Percentiles rank a stretch among this genome's conserved stretches.
These are phyloP conservation scores for Glomus cerebriforme DNA, from an alignment of 192 early-diverging fungal species.

Conservation along the genomic window DNA sequence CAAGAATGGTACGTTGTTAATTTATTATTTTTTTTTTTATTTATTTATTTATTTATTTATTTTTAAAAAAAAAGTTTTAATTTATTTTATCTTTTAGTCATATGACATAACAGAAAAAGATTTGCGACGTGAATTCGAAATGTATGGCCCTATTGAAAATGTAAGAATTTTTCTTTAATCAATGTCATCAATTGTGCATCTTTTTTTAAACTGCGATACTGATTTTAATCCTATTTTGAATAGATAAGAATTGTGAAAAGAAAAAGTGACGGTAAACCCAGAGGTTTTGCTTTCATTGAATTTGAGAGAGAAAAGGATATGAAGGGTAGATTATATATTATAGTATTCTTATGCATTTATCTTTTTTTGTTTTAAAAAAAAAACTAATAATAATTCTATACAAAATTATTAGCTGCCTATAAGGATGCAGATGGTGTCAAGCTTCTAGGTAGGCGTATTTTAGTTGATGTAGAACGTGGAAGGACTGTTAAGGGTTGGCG, in stretches of 20 bases:
- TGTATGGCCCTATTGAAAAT: slow-evolving; percentile 78
- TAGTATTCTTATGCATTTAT: too few species aligned
- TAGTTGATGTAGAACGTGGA: slow-evolving; percentile 96
- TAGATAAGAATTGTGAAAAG: slow-evolving; percentile 75
- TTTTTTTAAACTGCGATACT: background rate
- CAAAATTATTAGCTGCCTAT: slow-evolving; percentile 58
- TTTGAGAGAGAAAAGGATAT: slow-evolving; percentile 77
- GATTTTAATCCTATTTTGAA: background rate
- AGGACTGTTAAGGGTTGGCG: slow-evolving; percentile 95
- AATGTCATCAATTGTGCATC: background rate
- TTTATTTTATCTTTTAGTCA: slow-evolving; percentile 41
- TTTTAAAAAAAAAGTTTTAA: background rate
- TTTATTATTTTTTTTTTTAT: background rate
- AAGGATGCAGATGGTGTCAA: slow-evolving; percentile 88
- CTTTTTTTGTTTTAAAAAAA: too few species aligned
- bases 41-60: too few species aligned
- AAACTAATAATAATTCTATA: background rate
- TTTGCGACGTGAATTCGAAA: slow-evolving; percentile 74
- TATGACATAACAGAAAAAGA: slow-evolving; percentile 78
- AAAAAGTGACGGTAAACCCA: slow-evolving; percentile 64
- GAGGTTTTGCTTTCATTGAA: slow-evolving; percentile 96
- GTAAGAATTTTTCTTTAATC: slow-evolving; percentile 48
- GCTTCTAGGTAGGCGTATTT: slow-evolving; percentile 78
- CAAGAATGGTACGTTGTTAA: slow-evolving; percentile 60
- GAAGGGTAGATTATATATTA: slow-evolving; percentile 23